A percentile compares a stretch with the other conserved stretches of the same genome.
These are phyloP conservation scores for Aureobasidium leucospermi DNA, from an alignment of 2,329 filamentous ascomycete genomes.

Conservation along the genomic window DNA sequence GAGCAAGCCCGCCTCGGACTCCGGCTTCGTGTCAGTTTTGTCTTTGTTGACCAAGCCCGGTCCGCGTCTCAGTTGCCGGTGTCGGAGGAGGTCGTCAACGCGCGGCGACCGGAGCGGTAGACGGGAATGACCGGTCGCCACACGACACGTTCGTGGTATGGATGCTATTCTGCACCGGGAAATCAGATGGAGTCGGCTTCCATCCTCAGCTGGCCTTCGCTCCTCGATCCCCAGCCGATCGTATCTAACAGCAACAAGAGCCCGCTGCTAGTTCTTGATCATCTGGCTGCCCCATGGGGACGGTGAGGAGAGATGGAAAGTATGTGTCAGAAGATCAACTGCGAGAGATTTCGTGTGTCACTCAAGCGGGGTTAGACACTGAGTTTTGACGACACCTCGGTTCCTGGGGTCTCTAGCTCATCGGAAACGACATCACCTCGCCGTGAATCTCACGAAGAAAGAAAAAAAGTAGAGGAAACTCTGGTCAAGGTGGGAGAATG, in stretches of 20 bases:
- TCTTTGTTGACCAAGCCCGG: neutral
- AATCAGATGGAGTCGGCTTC: neutral
- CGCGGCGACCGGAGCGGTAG: neutral
- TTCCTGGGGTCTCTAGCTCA: constrained; percentile 1
- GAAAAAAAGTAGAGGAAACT: neutral
- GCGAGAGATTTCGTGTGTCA: constrained; percentile 6
- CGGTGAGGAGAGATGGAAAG: constrained; percentile 1
- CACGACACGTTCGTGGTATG: neutral
- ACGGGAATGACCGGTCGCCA: neutral
- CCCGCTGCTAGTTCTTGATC: neutral
- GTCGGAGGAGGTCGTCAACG: neutral
- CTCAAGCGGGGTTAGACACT: constrained; percentile 1
- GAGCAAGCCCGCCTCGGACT: neutral
- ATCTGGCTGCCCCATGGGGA: constrained; percentile 7
- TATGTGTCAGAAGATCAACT: constrained; percentile 8
- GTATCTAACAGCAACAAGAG: neutral
- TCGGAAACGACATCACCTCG: neutral
- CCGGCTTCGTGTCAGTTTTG: neutral
- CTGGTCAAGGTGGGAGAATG: neutral
- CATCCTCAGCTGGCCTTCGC: neutral
- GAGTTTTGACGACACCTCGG: neutral
- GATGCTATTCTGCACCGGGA: too few relatives aligned
- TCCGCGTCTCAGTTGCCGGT: neutral
- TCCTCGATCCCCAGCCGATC: neutral
- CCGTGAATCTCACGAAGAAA: neutral